Percentiles rank a stretch among this genome's conserved stretches.
These are phyloP conservation scores for Neurospora sp. DNA, from an alignment of 495 filamentous ascomycete genomes.

Conservation along the genomic window DNA sequence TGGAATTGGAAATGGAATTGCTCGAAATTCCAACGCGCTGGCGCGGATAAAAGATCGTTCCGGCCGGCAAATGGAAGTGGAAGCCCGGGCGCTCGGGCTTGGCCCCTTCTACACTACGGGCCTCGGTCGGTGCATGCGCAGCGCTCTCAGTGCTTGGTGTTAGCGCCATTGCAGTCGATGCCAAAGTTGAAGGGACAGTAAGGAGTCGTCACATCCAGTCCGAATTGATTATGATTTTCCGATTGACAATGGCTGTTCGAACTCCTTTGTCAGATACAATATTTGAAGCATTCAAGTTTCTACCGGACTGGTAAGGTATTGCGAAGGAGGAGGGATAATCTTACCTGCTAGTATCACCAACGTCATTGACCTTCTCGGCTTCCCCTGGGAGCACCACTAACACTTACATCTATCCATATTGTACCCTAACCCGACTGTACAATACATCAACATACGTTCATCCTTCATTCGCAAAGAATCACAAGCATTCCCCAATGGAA, in stretches of 20 bases:
- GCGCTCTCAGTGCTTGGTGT: neutral
- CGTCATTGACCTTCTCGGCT: neutral
- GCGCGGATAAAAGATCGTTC: neutral
- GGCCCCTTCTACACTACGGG: no score
- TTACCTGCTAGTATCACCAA: neutral
- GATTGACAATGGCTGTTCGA: no score
- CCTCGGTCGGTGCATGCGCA: neutral
- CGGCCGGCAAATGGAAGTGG: neutral
- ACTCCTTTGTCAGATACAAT: neutral
- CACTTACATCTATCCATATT: neutral
- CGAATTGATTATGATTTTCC: neutral
- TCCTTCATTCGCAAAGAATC: no score
- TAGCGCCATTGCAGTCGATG: neutral
- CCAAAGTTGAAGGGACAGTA: neutral
- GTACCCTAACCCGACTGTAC: neutral
- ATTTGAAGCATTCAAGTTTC: no score
- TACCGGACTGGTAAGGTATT: no score
- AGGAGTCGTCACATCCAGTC: neutral
- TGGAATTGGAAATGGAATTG: neutral
- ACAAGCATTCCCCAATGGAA: neutral
- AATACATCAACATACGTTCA: no score
- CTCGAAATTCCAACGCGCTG: neutral
- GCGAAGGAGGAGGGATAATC: no score
- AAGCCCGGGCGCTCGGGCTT: neutral
- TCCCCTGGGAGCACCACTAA: neutral